A percentile compares a stretch with the other conserved stretches of the same genome.
phyloP scores from a whole-genome alignment of 129 eudicot species.

The Pulicaria dysenterica region DNA sequence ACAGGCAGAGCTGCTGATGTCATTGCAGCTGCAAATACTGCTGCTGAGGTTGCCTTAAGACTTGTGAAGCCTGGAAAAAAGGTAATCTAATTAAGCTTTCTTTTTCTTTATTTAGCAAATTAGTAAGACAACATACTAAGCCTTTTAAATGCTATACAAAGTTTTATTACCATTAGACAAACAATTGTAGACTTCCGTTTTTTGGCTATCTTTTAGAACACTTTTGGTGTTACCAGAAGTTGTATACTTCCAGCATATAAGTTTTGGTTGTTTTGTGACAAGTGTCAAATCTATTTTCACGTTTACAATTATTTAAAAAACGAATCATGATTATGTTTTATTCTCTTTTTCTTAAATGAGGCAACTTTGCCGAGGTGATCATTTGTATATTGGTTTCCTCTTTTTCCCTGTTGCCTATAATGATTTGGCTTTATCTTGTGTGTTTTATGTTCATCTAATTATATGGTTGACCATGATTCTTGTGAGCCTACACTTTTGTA shows the following conservation, averaged over 20 bases:
- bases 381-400: no score
- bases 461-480: conserved; percentile 2
- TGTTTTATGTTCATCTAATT: background rate
- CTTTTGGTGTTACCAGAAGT: background rate
- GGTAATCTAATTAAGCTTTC: conserved; percentile 44
- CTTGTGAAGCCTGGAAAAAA: conserved; percentile 95
- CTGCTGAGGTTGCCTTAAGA: conserved; percentile 97
- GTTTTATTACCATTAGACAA: background rate
- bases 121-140: no score
- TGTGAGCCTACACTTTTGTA: background rate
- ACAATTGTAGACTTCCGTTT: background rate
- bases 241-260: background rate
- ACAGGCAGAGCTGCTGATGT: conserved; percentile 91
- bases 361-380: no score
- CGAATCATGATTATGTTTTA: background rate
- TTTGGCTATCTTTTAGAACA: background rate
- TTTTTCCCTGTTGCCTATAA: no score
- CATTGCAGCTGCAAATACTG: conserved; percentile 93
- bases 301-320: background rate
- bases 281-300: background rate
- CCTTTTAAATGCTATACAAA: background rate
- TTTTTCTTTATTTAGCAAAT: background rate
- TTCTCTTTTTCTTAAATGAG: conserved; percentile 8
- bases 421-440: background rate
- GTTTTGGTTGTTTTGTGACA: background rate